Conservation (phyloP, 164 flowering plant genomes). For the Chimonanthus salicifolius region DNA sequence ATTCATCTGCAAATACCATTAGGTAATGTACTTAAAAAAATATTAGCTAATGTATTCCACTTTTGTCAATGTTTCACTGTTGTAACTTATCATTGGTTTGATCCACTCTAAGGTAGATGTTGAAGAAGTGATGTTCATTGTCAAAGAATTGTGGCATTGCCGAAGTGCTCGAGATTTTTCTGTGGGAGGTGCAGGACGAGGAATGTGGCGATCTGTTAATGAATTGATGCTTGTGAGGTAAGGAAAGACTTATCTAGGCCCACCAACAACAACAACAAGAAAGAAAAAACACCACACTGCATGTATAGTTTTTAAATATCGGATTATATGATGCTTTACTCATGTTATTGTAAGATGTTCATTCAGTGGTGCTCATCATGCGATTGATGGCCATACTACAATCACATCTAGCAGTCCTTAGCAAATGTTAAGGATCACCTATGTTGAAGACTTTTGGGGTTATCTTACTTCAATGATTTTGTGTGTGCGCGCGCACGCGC, state of each 20-base stretch:
- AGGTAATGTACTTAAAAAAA: not conserved
- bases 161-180: slow-evolving; percentile 77
- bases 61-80: slow-evolving; percentile 1
- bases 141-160: slow-evolving; percentile 91
- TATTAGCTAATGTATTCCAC: not conserved
- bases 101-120: slow-evolving; percentile 64
- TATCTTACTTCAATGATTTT: too few species aligned
- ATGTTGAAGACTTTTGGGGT: too few species aligned
- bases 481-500: too few species aligned
- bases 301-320: too few species aligned
- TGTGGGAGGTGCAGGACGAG: slow-evolving; percentile 73
- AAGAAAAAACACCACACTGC: too few species aligned
- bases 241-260: not conserved
- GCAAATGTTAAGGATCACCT: too few species aligned
- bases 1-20: not conserved
- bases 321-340: too few species aligned
- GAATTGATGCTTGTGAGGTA: slow-evolving; percentile 94
- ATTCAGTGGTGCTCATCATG: too few species aligned
- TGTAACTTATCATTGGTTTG: slow-evolving; percentile 10
- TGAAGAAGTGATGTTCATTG: slow-evolving; percentile 82
- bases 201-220: slow-evolving; percentile 94
- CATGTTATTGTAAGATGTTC: too few species aligned
- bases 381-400: too few species aligned
- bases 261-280: too few species aligned
- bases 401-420: too few species aligned